These are phyloP conservation scores for Rostrohypoxylon terebratum DNA, from an alignment of 495 filamentous ascomycete genomes.

Conservation along the genomic window DNA sequence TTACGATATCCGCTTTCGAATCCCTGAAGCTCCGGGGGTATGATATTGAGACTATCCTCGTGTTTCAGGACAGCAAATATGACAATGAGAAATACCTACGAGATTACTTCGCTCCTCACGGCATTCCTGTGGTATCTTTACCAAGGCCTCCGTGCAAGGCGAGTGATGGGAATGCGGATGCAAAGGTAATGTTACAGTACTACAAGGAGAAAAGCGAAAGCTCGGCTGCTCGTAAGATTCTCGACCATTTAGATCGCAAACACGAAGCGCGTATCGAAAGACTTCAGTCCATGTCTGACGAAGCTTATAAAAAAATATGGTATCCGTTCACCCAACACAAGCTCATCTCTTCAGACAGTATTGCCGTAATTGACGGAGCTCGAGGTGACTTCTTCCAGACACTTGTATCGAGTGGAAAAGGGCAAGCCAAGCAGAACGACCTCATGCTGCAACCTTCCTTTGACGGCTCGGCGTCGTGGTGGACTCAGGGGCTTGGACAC, in stretches of 20 bases:
- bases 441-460: conserved; percentile 70
- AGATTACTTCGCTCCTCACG: conserved; percentile 68
- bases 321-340: conserved; percentile 85
- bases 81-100: conserved; percentile 73
- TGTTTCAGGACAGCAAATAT: conserved; percentile 72
- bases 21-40: conserved; percentile 78
- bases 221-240: conserved; percentile 41
- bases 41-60: conserved; percentile 72
- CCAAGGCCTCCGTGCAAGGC: conserved; percentile 63
- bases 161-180: conserved; percentile 53
- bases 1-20: conserved; percentile 80
- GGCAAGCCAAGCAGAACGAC: conserved; percentile 14
- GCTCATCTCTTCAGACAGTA: conserved; percentile 66
- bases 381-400: conserved; percentile 80
- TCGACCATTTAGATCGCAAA: conserved; percentile 60
- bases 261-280: conserved; percentile 65
- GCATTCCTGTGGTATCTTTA: conserved; percentile 65
- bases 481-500: conserved; percentile 86
- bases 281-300: conserved; percentile 67
- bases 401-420: conserved; percentile 37
- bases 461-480: conserved; percentile 86
- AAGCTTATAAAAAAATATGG: conserved; percentile 74
- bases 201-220: conserved; percentile 63
- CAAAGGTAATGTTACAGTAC: conserved; percentile 67
- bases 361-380: conserved; percentile 79